Percentiles rank a stretch among this genome's conserved stretches.
These are phyloP conservation scores for Speleostelium caveatum DNA, from an alignment of 78 protist species.

Conservation along the genomic window DNA sequence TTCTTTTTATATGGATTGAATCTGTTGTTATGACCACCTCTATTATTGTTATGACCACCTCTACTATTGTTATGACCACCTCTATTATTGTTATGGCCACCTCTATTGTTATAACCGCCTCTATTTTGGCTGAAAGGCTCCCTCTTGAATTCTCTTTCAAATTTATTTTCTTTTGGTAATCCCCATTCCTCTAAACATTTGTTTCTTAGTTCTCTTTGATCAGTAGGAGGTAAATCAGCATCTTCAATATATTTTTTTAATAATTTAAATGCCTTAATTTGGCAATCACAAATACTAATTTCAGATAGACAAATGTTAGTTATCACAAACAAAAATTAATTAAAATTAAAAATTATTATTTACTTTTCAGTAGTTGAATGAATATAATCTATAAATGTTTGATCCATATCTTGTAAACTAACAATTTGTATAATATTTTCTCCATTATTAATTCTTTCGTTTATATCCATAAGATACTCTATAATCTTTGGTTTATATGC, in stretches of 20 bases:
- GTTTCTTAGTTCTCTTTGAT: constrained; percentile 35
- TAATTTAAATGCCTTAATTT: constrained; percentile 57
- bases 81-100: not conserved
- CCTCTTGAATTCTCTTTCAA: not conserved
- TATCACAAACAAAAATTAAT: not conserved
- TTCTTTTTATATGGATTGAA: no score
- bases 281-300: constrained; percentile 27
- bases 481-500: constrained; percentile 12
- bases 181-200: constrained; percentile 67
- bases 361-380: constrained; percentile 3
- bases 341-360: not conserved
- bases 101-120: not conserved
- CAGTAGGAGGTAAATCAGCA: constrained; percentile 21
- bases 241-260: constrained; percentile 67
- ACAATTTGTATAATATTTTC: constrained; percentile 18
- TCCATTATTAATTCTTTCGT: constrained; percentile 17
- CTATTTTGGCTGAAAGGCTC: not conserved
- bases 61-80: not conserved
- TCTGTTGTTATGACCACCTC: not conserved
- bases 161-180: constrained; percentile 34
- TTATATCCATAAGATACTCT: constrained; percentile 14
- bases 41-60: not conserved
- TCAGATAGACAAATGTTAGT: no score
- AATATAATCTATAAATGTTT: constrained; percentile 27
- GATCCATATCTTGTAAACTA: constrained; percentile 10